Evolutionary conservation across 257 asterid species (phyloP).

Genomic region (Lavandula angustifolia): DNA sequence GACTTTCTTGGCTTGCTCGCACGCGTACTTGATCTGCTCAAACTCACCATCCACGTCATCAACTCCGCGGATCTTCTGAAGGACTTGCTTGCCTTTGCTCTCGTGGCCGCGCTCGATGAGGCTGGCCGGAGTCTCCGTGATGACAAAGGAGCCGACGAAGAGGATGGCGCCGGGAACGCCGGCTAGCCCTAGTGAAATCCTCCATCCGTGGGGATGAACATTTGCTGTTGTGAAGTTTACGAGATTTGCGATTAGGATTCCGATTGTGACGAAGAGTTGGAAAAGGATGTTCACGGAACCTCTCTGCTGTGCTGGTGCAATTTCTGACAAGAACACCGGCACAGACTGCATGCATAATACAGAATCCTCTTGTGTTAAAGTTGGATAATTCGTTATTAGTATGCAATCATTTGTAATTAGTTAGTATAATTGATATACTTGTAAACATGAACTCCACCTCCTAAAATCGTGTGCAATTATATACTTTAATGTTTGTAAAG

Average conservation of each 20-base stretch:
- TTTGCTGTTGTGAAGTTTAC: slow-evolving; percentile 55
- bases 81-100: slow-evolving; percentile 41
- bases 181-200: slow-evolving; percentile 64
- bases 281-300: slow-evolving; percentile 82
- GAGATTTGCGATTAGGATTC: slow-evolving; percentile 65
- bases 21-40: slow-evolving; percentile 46
- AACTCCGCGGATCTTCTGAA: slow-evolving; percentile 57
- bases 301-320: slow-evolving; percentile 72
- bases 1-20: slow-evolving; percentile 46
- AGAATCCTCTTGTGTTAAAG: no score
- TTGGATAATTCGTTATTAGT: no score
- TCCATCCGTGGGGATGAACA: slow-evolving; percentile 67
- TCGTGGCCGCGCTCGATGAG: slow-evolving; percentile 51
- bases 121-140: slow-evolving; percentile 75
- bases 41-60: slow-evolving; percentile 58
- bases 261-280: slow-evolving; percentile 83
- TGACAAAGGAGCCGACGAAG: slow-evolving; percentile 50
- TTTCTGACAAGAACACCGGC: slow-evolving; percentile 73
- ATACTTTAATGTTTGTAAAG: no score
- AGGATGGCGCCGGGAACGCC: slow-evolving; percentile 53
- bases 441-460: no score
- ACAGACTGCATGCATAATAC: slow-evolving; percentile 58
- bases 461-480: no score
- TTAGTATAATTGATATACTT: no score
- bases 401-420: no score